Base-by-base conservation (phyloP, 352 stramenopile genomes). In the Phytopythium montanum region DNA sequence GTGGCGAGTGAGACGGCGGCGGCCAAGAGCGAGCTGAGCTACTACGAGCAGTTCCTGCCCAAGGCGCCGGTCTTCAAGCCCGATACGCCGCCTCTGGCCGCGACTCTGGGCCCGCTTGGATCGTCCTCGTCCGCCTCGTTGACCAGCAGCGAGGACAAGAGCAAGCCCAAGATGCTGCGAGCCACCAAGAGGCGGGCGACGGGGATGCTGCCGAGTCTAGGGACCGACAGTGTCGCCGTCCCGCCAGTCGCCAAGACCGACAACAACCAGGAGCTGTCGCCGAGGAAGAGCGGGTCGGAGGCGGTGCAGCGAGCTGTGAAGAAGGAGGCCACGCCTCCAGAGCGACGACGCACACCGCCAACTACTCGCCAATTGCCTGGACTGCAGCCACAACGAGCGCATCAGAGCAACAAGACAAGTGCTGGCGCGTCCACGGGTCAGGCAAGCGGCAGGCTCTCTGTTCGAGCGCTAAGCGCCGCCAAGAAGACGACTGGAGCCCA, bases 1-100 rank as follows among this genome's bases (percentile, higher is more conserved):
- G 71, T 81, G 5, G 63, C 57, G 19, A 61, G 64, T 8, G 69
- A 83, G 21, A 64, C 65, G 34, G 62, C 38, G 7, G 68, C 69
- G 18, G 76, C 70, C 1, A 87, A 85, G 60, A 70, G 65, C 38
- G 78, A 87, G 28, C 39, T 90, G 13, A 61, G 73, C 34, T 90
- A 71, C 51, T 90, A 87, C 45, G 75, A 77, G 42, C 72, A 82
- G 39, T 48, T 85, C 1, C 53, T 87, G 16, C 79, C 71, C 10
- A 66, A 61, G n/a, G 58, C 66, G 18, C 46, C 60, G 5, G 29
- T 3, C 49, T 36, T 51, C 39, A 65, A 31, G 49, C 59, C 48
- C 1, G 13, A 12, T 3, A 58, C 52, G 9, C 52, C 52, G 0
- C 52, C 52, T 1, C 13, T 49, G 5, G 21, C 2, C 38, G 34